Conservation (phyloP, 1,284 basidiomycete species). For the Ganoderma leucocontextum region DNA sequence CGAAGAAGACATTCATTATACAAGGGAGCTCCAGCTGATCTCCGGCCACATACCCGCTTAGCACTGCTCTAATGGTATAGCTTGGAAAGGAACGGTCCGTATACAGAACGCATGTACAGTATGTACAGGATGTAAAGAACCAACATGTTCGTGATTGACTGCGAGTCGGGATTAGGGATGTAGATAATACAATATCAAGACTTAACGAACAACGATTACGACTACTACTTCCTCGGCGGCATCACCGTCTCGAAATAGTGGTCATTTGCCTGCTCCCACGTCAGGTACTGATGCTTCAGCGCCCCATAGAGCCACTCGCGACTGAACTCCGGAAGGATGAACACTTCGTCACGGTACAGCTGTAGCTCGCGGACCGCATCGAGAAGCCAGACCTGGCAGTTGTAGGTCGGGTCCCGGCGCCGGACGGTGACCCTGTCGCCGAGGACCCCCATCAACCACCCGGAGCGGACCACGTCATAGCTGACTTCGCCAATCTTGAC, state of each 20-base stretch:
- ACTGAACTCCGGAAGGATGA: not conserved
- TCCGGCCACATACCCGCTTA: too few species aligned
- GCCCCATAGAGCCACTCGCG: not conserved
- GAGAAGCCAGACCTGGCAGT: not conserved
- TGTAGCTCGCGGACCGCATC: not conserved
- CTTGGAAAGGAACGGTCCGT: too few species aligned
- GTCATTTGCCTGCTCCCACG: not conserved
- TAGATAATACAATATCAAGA: not conserved
- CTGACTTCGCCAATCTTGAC: not conserved
- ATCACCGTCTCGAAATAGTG: not conserved
- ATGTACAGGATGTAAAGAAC: too few species aligned
- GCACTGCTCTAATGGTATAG: too few species aligned
- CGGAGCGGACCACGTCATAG: not conserved
- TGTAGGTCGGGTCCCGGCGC: not conserved
- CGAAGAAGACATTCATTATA: too few species aligned
- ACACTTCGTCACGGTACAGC: not conserved
- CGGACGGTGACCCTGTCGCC: not conserved
- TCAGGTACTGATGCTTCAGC: not conserved
- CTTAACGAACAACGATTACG: not conserved
- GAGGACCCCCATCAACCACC: not conserved
- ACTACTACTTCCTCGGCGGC: not conserved
- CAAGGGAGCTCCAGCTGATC: too few species aligned
- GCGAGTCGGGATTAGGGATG: not conserved
- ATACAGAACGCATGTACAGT: too few species aligned
- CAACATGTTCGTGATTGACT: not conserved